Conservation (phyloP, 2,329 filamentous ascomycete genomes). For the Dothidotthia symphoricarpi region DNA sequence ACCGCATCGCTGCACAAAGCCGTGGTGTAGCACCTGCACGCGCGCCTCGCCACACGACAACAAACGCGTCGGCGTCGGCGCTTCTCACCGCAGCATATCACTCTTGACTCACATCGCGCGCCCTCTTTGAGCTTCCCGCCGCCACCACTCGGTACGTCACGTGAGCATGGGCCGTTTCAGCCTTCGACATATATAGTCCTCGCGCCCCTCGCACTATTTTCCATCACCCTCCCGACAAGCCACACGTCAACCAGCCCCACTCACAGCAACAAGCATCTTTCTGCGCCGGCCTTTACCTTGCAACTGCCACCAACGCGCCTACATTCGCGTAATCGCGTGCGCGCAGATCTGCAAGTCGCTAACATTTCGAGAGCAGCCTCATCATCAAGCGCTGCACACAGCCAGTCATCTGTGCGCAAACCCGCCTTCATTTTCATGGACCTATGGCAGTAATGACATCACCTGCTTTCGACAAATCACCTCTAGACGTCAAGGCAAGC, state of each 20-base stretch:
- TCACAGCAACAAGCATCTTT: too few relatives aligned
- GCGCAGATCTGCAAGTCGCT: conserved; percentile 13
- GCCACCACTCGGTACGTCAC: conserved; percentile 38
- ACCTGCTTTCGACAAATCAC: conserved; percentile 36
- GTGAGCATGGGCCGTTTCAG: conserved; percentile 29
- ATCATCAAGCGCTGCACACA: conserved; percentile 9
- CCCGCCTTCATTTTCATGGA: conserved; percentile 33
- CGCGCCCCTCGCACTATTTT: conserved; percentile 19
- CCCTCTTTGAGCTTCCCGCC: conserved; percentile 18
- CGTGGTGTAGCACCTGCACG: conserved; percentile 15
- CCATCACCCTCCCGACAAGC: conserved; percentile 17
- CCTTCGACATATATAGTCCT: conserved; percentile 24
- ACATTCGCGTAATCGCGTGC: conserved; percentile 17
- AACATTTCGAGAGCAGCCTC: conserved; percentile 15
- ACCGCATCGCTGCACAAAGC: conserved; percentile 23
- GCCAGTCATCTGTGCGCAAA: conserved; percentile 22
- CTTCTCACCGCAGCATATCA: conserved; percentile 6
- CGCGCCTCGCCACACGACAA: conserved; percentile 18
- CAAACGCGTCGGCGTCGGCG: conserved; percentile 29
- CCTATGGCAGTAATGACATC: conserved; percentile 45
- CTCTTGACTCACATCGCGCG: conserved; percentile 30
- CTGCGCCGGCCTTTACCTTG: too few relatives aligned
- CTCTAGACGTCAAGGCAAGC: conserved; percentile 53
- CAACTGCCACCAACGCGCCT: conserved; percentile 21
- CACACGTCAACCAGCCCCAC: conserved; percentile 15